A percentile compares a stretch with the other conserved stretches of the same genome.
These are phyloP conservation scores for Sambucus nigra DNA, from an alignment of 129 eudicot genomes.

Conservation along the genomic window DNA sequence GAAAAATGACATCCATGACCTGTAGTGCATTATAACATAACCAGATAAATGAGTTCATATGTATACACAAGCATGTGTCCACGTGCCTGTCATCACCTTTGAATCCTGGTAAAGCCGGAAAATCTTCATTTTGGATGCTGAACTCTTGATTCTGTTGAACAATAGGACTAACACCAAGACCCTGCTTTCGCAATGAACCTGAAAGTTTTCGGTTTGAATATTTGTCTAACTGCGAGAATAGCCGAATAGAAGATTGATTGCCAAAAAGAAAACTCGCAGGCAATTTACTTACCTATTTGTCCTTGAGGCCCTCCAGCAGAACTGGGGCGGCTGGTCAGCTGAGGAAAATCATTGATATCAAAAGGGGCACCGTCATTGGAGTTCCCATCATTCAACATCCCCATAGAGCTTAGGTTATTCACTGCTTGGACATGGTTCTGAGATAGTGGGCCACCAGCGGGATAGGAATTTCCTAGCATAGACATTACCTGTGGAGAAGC, in stretches of 20 bases:
- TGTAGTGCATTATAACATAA: too few relatives aligned
- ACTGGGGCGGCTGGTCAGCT: constrained; percentile 76
- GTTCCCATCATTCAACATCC: constrained; percentile 70
- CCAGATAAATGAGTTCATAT: too few relatives aligned
- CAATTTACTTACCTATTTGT: constrained; percentile 48
- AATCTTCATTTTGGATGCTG: constrained; percentile 98
- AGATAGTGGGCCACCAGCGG: constrained; percentile 73
- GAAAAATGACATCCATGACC: too few relatives aligned
- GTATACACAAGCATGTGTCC: too few relatives aligned
- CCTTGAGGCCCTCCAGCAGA: constrained; percentile 97
- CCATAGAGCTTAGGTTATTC: constrained; percentile 62
- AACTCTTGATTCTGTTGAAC: constrained; percentile 95
- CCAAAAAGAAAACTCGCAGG: constrained; percentile 1
- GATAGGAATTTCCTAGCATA: constrained; percentile 91
- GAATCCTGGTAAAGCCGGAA: constrained; percentile 91
- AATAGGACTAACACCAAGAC: constrained; percentile 80
- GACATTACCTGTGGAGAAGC: constrained; percentile 92
- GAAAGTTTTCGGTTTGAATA: constrained; percentile 8
- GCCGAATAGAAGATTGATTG: neutral
- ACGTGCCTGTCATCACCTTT: constrained; percentile 44
- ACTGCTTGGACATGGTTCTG: constrained; percentile 65
- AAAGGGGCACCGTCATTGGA: constrained; percentile 81
- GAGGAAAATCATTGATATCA: constrained; percentile 88
- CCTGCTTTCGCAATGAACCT: constrained; percentile 93
- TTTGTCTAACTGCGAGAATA: neutral